Conservation (phyloP, 352 stramenopile species). For the Peronospora farinosa region DNA sequence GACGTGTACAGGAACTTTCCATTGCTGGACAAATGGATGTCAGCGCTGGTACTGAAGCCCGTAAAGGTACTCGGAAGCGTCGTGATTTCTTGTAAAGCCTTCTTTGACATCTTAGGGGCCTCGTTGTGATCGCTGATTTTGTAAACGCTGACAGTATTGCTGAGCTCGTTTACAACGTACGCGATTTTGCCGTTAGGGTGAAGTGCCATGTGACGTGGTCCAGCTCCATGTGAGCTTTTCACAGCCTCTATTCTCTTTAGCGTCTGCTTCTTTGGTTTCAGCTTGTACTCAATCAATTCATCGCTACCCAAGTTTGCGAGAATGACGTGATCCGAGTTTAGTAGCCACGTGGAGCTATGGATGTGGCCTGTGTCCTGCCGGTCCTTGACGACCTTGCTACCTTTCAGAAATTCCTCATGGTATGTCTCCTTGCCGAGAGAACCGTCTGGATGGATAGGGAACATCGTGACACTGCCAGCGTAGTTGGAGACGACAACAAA, state of each 20-base stretch:
- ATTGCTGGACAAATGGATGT: constrained; percentile 49
- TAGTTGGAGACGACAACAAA: constrained; percentile 66
- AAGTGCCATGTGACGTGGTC: constrained; percentile 61
- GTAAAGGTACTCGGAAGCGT: constrained; percentile 40
- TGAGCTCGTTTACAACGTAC: constrained; percentile 60
- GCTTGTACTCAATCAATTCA: constrained; percentile 43
- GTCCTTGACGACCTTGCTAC: constrained; percentile 35
- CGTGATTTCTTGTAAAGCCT: constrained; percentile 42
- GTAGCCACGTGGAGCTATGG: constrained; percentile 63
- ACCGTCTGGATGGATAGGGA: constrained; percentile 40
- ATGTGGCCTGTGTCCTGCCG: constrained; percentile 42
- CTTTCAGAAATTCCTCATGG: constrained; percentile 36
- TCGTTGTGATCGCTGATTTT: constrained; percentile 29
- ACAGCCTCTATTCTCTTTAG: too few relatives aligned
- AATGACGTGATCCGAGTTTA: constrained; percentile 35
- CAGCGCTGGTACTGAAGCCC: constrained; percentile 27
- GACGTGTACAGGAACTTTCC: constrained; percentile 60
- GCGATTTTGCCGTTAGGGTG: constrained; percentile 37
- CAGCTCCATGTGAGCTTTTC: constrained; percentile 31
- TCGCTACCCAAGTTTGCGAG: constrained; percentile 60
- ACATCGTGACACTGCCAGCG: constrained; percentile 52
- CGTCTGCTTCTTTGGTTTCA: too few relatives aligned
- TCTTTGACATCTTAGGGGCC: constrained; percentile 18
- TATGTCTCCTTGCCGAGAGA: constrained; percentile 33
- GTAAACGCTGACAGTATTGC: constrained; percentile 57